Evolutionary conservation across 495 filamentous ascomycete species (phyloP).

Genomic region (Pseudoneurospora amorphoporcata): DNA sequence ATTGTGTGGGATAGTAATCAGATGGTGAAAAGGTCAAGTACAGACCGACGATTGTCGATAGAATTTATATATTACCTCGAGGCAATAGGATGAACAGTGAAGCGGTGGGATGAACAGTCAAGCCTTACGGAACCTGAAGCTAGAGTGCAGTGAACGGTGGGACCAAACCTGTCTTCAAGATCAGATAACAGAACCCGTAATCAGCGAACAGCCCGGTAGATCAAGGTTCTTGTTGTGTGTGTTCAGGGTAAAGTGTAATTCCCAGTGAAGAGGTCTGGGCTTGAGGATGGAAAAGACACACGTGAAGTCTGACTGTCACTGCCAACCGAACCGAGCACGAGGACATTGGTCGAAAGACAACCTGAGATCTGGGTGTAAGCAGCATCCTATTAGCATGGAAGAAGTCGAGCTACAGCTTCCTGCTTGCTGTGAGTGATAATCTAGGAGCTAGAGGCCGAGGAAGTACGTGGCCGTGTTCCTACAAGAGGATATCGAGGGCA

Average conservation of each 20-base stretch:
- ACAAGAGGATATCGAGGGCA: no score
- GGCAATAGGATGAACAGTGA: no score
- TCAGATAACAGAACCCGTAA: not conserved
- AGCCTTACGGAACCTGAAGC: not conserved
- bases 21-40: not conserved
- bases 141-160: not conserved
- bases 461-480: no score
- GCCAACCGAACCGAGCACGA: no score
- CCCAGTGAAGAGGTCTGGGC: not conserved
- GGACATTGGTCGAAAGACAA: not conserved
- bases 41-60: not conserved
- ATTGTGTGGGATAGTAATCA: not conserved
- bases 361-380: not conserved
- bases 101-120: not conserved
- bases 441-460: no score
- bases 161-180: not conserved
- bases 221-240: not conserved
- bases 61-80: rapidly evolving
- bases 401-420: not conserved
- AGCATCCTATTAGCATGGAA: not conserved
- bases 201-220: not conserved
- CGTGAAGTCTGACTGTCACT: not conserved
- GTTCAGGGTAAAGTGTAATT: not conserved
- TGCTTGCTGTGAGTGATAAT: not conserved
- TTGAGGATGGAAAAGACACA: not conserved